phyloP scores from a whole-genome alignment of 2,329 filamentous ascomycete species.

The Penicillium digitatum region DNA sequence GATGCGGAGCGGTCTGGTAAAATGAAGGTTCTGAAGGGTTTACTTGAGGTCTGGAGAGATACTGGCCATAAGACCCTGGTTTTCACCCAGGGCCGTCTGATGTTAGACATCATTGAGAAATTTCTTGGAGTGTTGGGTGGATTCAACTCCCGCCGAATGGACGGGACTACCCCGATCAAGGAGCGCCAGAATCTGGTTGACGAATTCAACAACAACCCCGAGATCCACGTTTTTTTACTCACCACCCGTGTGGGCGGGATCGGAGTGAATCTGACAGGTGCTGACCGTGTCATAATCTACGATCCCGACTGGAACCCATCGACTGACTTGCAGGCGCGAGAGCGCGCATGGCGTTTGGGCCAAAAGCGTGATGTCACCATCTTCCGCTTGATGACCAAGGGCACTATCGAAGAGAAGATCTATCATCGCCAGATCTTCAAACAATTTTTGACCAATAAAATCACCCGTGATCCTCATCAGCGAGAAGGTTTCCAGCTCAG shows the following conservation, averaged over 20 bases:
- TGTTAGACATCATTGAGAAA: conserved; percentile 88
- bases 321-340: conserved; percentile 89
- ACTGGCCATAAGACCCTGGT: conserved; percentile 91
- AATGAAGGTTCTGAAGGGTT: conserved; percentile 86
- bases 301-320: conserved; percentile 99
- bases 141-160: conserved; percentile 83
- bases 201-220: conserved; percentile 77
- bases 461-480: conserved; percentile 89
- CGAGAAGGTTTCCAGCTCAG: conserved; percentile 84
- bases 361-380: conserved; percentile 95
- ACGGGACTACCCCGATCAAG: conserved; percentile 85
- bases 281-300: conserved; percentile 94
- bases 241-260: conserved; percentile 94
- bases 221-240: conserved; percentile 82
- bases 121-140: conserved; percentile 66
- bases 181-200: conserved; percentile 86
- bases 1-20: conserved; percentile 78
- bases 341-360: conserved; percentile 90
- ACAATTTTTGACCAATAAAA: conserved; percentile 95
- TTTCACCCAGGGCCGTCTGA: conserved; percentile 89
- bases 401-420: conserved; percentile 98
- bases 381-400: conserved; percentile 95
- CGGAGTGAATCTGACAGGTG: conserved; percentile 90
- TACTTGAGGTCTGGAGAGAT: conserved; percentile 83
- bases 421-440: conserved; percentile 99